Evolutionary conservation across 163 green algal species (phyloP).

Genomic region (Prototheca stagnorum): DNA sequence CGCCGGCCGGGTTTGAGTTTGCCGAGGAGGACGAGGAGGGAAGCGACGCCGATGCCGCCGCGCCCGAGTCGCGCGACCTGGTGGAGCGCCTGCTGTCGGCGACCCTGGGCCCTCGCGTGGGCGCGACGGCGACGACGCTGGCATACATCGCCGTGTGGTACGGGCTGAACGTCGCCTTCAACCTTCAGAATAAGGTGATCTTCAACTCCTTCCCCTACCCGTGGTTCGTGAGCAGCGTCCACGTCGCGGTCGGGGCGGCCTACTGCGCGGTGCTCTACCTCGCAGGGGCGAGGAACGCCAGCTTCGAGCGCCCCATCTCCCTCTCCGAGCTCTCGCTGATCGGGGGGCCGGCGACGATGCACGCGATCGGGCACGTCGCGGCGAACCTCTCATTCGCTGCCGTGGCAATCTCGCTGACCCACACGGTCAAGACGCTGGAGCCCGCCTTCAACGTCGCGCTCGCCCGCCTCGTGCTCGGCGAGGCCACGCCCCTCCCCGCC

Average conservation of each 20-base stretch:
- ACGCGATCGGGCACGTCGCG: conserved; percentile 87
- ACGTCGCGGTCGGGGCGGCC: conserved; percentile 81
- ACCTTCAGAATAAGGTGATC: conserved; percentile 97
- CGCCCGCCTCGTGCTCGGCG: conserved; percentile 65
- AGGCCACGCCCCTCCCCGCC: conserved; percentile 63
- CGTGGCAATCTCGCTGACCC: conserved; percentile 93
- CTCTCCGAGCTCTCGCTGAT: conserved; percentile 72
- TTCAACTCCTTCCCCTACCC: conserved; percentile 99
- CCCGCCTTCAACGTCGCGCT: conserved; percentile 92
- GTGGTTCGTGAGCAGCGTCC: conserved; percentile 90
- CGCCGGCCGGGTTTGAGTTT: no score
- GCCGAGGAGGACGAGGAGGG: no score
- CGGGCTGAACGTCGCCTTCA: conserved; percentile 91
- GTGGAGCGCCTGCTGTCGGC: no score
- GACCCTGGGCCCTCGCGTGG: neutral
- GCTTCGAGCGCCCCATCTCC: conserved; percentile 69
- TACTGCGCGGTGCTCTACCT: conserved; percentile 82
- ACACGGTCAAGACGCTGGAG: conserved; percentile 97
- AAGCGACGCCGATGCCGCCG: no score
- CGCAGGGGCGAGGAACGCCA: conserved; percentile 71
- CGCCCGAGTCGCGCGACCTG: no score
- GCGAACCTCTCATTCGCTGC: conserved; percentile 95
- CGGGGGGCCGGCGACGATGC: conserved; percentile 75
- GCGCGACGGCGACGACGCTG: conserved; percentile 5
- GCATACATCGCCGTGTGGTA: conserved; percentile 77